phyloP scores from a whole-genome alignment of 73 alveolate species.

The Uronychia setigera region DNA sequence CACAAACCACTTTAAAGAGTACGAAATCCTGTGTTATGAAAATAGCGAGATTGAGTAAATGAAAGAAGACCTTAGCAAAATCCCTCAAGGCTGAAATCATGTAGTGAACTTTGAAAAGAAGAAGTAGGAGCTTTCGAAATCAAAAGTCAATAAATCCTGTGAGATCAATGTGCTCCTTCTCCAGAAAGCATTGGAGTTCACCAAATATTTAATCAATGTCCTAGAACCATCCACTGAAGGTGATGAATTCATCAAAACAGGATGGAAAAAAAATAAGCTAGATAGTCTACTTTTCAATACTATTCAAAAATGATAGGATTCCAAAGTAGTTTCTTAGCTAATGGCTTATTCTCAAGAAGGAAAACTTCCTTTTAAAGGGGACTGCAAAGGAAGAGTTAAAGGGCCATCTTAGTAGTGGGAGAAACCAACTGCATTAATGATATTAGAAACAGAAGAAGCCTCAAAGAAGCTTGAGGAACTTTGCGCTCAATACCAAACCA shows the following conservation, averaged over 20 bases:
- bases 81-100: too few relatives aligned
- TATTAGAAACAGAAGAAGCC: conserved; percentile 5
- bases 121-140: not conserved
- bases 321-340: not conserved
- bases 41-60: too few relatives aligned
- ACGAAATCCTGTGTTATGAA: too few relatives aligned
- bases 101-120: too few relatives aligned
- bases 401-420: not conserved
- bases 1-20: not conserved
- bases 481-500: conserved; percentile 10
- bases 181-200: not conserved
- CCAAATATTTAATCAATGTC: not conserved
- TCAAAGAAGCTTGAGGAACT: conserved; percentile 5
- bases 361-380: not conserved
- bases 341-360: not conserved
- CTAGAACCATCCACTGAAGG: not conserved
- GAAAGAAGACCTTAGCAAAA: too few relatives aligned
- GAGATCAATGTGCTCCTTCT: not conserved
- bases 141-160: too few relatives aligned
- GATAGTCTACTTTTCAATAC: not conserved
- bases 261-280: not conserved
- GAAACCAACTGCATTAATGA: not conserved
- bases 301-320: not conserved
- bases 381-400: not conserved
- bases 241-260: not conserved